A percentile compares a stretch with the other conserved stretches of the same genome.
Evolutionary conservation across 2,329 filamentous ascomycete species (phyloP).

Genomic region (Claviceps africana): DNA sequence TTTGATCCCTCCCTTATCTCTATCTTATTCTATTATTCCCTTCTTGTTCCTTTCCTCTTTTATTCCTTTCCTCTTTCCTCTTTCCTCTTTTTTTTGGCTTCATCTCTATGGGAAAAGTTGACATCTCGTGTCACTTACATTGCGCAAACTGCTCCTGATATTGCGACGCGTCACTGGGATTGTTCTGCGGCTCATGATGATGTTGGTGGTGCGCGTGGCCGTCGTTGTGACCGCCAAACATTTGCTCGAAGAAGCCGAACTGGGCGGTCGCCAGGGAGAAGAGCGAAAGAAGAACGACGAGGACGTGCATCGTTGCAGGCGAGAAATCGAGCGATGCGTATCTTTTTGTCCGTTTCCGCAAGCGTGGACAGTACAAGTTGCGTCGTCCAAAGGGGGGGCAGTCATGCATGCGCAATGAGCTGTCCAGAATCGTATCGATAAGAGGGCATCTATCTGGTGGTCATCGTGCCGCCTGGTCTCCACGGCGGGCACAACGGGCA

Average conservation of each 20-base stretch:
- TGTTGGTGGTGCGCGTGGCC: slow-evolving; percentile 28
- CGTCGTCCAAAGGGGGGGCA: too few relatives aligned
- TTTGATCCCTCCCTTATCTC: too few relatives aligned
- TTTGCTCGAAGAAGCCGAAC: slow-evolving; percentile 94
- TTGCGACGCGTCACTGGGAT: slow-evolving; percentile 67
- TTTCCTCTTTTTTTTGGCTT: too few relatives aligned
- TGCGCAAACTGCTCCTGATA: slow-evolving; percentile 60
- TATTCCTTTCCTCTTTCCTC: too few relatives aligned
- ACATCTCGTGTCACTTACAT: slow-evolving; percentile 31
- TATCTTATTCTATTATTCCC: too few relatives aligned
- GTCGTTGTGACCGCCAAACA: slow-evolving; percentile 57
- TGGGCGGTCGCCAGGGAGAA: slow-evolving; percentile 55
- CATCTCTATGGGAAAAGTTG: too few relatives aligned
- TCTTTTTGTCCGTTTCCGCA: too few relatives aligned
- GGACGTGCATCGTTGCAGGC: slow-evolving; percentile 15
- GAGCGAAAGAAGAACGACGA: slow-evolving; percentile 41
- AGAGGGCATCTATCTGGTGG: neutral
- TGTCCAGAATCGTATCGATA: slow-evolving; percentile 3
- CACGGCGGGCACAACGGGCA: too few relatives aligned
- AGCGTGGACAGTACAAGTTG: too few relatives aligned
- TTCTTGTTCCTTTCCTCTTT: too few relatives aligned
- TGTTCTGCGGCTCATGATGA: slow-evolving; percentile 52
- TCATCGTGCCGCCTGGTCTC: too few relatives aligned
- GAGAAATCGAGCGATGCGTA: neutral
- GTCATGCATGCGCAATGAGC: neutral